Percentiles rank a stretch among this genome's conserved stretches.
Evolutionary conservation across 192 early-diverging fungal genomes (phyloP).

Genomic region (Coemansia sp.): DNA sequence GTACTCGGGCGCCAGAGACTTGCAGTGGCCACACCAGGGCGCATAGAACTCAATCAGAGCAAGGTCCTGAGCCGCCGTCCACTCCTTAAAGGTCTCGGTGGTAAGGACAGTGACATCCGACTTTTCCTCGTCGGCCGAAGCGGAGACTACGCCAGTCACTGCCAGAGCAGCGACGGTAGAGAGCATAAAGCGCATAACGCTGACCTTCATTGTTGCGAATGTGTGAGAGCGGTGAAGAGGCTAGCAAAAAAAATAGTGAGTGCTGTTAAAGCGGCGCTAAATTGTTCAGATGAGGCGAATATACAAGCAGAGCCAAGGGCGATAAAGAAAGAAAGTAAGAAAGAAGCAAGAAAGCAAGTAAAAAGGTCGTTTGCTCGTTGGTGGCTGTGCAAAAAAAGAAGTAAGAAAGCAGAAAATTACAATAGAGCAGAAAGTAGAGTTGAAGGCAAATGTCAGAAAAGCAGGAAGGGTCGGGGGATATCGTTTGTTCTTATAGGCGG

Average conservation of each 20-base stretch:
- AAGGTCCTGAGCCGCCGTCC: constrained; percentile 63
- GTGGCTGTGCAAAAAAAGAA: background rate
- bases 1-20: constrained; percentile 90
- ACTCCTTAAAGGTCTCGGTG: constrained; percentile 16
- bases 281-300: constrained; percentile 1
- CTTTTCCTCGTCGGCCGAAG: constrained; percentile 10
- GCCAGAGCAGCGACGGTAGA: constrained; percentile 44
- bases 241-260: background rate
- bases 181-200: constrained; percentile 50
- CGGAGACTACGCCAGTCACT: constrained; percentile 18
- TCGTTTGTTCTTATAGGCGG: background rate
- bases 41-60: constrained; percentile 94
- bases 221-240: background rate
- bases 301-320: background rate
- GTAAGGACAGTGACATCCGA: constrained; percentile 25
- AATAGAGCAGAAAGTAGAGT: background rate
- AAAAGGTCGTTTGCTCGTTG: background rate
- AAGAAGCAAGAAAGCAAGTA: background rate
- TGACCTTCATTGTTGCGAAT: constrained; percentile 45
- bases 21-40: constrained; percentile 99
- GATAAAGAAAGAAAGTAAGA: background rate
- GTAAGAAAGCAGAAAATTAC: background rate
- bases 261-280: background rate
- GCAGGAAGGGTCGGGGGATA: background rate
- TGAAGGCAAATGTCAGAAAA: background rate